A percentile compares a stretch with the other conserved stretches of the same genome.
phyloP scores from a whole-genome alignment of 1,139 yeast genomes.

The Geotrichum histeridarum region DNA sequence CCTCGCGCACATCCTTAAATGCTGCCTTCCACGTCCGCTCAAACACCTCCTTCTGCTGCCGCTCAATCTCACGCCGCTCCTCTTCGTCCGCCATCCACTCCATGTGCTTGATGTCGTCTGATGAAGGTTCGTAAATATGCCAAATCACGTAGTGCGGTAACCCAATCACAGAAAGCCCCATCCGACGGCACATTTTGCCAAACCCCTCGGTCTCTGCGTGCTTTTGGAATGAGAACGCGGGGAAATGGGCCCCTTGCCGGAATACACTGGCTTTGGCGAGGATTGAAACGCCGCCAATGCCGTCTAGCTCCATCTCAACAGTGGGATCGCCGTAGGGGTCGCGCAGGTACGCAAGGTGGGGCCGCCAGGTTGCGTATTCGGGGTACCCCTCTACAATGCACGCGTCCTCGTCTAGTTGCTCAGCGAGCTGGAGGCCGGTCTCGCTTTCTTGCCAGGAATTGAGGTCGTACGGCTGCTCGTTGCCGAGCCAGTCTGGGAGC shows the following conservation, averaged over 20 bases:
- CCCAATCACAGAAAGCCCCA: conserved; percentile 80
- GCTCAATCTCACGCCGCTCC: conserved; percentile 63
- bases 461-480: conserved; percentile 84
- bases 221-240: conserved; percentile 83
- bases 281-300: conserved; percentile 87
- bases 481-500: conserved; percentile 81
- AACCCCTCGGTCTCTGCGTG: conserved; percentile 94
- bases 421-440: conserved; percentile 76
- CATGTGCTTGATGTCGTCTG: conserved; percentile 86
- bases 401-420: conserved; percentile 73
- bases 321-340: conserved; percentile 85
- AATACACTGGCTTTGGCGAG: conserved; percentile 75
- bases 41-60: conserved; percentile 60
- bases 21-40: conserved; percentile 73
- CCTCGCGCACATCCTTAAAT: conserved; percentile 63
- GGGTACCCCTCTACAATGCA: conserved; percentile 90
- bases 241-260: conserved; percentile 77
- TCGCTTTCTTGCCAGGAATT: conserved; percentile 89
- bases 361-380: conserved; percentile 90
- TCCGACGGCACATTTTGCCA: conserved; percentile 74
- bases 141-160: conserved; percentile 86
- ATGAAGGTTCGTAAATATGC: conserved; percentile 88
- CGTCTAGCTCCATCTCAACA: conserved; percentile 82
- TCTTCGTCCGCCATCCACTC: conserved; percentile 96
- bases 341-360: conserved; percentile 80